phyloP scores from a whole-genome alignment of 306 rosid species.

The Ceratonia siliqua region DNA sequence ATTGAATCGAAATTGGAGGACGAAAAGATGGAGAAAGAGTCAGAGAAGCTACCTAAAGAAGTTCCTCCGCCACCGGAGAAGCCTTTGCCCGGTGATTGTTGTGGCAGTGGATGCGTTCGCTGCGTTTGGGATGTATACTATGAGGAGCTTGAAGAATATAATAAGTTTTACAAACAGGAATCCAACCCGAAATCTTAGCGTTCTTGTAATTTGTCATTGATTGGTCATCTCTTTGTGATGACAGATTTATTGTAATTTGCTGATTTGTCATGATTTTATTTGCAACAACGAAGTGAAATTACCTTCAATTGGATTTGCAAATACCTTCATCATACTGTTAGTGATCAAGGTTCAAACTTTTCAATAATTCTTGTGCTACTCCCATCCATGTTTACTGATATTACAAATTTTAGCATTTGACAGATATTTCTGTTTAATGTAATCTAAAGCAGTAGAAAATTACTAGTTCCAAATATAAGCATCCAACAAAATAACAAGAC shows the following conservation, averaged over 20 bases:
- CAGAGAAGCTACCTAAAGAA: constrained; percentile 11
- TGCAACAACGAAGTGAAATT: neutral
- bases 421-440: neutral
- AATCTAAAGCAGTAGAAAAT: constrained; percentile 15
- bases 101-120: constrained; percentile 92
- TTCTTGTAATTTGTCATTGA: neutral
- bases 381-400: neutral
- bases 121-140: constrained; percentile 92
- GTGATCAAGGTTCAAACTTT: neutral
- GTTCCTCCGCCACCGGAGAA: constrained; percentile 76
- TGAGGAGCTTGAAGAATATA: constrained; percentile 79
- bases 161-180: constrained; percentile 51
- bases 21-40: neutral
- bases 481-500: constrained; percentile 4
- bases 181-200: constrained; percentile 32
- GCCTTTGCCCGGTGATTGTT: constrained; percentile 85
- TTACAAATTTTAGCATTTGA: neutral
- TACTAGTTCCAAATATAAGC: neutral
- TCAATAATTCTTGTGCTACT: neutral
- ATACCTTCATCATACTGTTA: neutral
- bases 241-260: neutral
- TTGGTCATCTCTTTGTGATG: neutral
- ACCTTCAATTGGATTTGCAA: neutral
- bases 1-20: constrained; percentile 32
- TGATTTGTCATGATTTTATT: neutral